phyloP scores from a whole-genome alignment of 208 protist species.

The Plasmodiophora brassicae region DNA sequence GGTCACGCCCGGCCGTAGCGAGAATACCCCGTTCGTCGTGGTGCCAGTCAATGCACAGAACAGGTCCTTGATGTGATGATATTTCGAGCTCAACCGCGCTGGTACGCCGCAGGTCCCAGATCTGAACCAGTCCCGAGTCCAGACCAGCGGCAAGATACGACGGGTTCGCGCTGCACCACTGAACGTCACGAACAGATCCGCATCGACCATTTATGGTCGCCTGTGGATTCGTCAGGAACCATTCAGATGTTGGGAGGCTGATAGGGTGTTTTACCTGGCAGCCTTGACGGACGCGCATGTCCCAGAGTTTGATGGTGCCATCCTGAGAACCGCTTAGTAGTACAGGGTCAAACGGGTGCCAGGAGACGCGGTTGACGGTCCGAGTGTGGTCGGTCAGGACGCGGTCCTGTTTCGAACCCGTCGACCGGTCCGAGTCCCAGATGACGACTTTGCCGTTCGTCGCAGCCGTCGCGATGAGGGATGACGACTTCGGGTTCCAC shows the following conservation, averaged over 20 bases:
- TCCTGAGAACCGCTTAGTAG: conserved; percentile 8
- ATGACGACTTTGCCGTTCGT: conserved; percentile 24
- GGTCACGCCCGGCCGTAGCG: not conserved
- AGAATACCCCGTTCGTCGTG: not conserved
- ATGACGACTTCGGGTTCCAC: not conserved
- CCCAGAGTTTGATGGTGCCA: not conserved
- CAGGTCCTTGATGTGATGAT: conserved; percentile 5
- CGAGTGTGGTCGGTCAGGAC: not conserved
- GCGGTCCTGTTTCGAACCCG: not conserved
- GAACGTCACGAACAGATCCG: conserved; percentile 1
- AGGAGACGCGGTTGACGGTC: not conserved
- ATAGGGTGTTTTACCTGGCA: too few relatives aligned
- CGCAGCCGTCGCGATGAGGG: not conserved
- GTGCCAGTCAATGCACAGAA: conserved; percentile 12
- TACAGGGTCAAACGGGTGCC: not conserved
- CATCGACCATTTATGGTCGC: not conserved
- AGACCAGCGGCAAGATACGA: not conserved
- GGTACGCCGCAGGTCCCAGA: not conserved
- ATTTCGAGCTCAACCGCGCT: not conserved
- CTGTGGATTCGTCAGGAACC: too few relatives aligned
- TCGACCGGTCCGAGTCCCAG: not conserved
- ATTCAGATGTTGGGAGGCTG: too few relatives aligned
- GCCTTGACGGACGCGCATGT: not conserved
- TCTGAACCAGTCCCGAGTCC: not conserved
- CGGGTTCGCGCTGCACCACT: not conserved